Conservation (phyloP, 306 rosid genomes). For the Biancaea sappan region DNA sequence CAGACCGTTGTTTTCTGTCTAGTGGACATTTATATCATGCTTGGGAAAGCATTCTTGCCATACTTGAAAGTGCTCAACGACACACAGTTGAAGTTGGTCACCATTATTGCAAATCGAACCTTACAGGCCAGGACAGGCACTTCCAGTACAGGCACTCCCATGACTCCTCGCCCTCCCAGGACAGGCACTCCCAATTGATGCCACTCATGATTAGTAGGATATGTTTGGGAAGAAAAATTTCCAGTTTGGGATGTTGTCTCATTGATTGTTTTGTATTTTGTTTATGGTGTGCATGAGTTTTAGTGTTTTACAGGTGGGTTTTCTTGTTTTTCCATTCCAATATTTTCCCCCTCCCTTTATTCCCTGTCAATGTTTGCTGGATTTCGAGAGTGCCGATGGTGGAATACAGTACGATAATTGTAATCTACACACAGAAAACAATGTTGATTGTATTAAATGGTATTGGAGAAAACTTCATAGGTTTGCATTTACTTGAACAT, state of each 20-base stretch:
- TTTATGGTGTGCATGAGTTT: slow-evolving; percentile 77
- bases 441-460: slow-evolving; percentile 50
- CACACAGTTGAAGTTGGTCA: slow-evolving; percentile 79
- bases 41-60: slow-evolving; percentile 81
- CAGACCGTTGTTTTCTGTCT: slow-evolving; percentile 93
- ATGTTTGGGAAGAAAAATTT: slow-evolving; percentile 34
- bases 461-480: slow-evolving; percentile 35
- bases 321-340: slow-evolving; percentile 35
- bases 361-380: slow-evolving; percentile 42
- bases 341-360: slow-evolving; percentile 38
- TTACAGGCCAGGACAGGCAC: slow-evolving; percentile 75
- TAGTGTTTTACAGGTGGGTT: slow-evolving; percentile 53
- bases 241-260: slow-evolving; percentile 42
- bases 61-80: slow-evolving; percentile 76
- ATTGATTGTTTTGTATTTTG: slow-evolving; percentile 72
- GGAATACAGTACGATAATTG: slow-evolving; percentile 55
- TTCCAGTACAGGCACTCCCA: no score
- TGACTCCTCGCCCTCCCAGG: no score
- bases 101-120: slow-evolving; percentile 78
- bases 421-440: slow-evolving; percentile 55
- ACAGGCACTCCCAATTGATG: slow-evolving; percentile 52
- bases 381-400: slow-evolving; percentile 56
- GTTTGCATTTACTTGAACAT: no score
- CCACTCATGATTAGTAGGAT: slow-evolving; percentile 51
- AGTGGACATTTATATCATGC: slow-evolving; percentile 83